Base-by-base conservation (phyloP, 495 filamentous ascomycete genomes). In the Penicillium silybi region DNA sequence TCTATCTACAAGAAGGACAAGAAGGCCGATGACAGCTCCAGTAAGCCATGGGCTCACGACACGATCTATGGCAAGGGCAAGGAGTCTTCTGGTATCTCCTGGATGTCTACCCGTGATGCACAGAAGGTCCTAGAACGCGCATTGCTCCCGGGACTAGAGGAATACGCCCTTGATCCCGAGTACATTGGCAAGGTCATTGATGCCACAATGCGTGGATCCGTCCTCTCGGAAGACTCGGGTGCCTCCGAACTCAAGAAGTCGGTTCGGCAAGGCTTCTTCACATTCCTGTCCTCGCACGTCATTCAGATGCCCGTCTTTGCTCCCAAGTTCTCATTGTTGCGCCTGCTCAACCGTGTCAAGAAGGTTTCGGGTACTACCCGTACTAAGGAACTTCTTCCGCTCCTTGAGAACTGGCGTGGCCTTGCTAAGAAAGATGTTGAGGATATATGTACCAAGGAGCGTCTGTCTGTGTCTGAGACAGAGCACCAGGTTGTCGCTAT, bases 251-350 rank as follows among this genome's bases (percentile, higher is more conserved):
- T 95, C 8, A 90, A 90, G 56, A 83, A 84, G 45, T 63, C 82
- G 16, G 62, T 82, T 8, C 82, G 87, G 44, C 69, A 78, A 1
- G 79, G 82, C n/a, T 73, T 92, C 19, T 69, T 90, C 41, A 74
- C 77, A n/a, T 95, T 85, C 65, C 68, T 98, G 2, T 83, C 82
- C 46, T 85, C 83, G 22, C 90, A 97, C 69, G 73, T 80, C 10
- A 72, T 85, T 11, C 62, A 74, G 16, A 82, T 88, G 22, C 88
- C 90, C 4, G 64, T 88, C 0, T 75, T 86, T 45, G 59, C 72
- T 3, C 80, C 87, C 35, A 93, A 91, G 54, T 59, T 85, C 18
- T 74, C 78, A 19, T 69, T 98, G 17, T 74, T 97, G 15, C 71
- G 70, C n/a, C 69, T 87, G 27, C 68, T 96, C 50, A 89, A 88